phyloP scores from a whole-genome alignment of 495 filamentous ascomycete genomes.

The Daldinia vernicosa region DNA sequence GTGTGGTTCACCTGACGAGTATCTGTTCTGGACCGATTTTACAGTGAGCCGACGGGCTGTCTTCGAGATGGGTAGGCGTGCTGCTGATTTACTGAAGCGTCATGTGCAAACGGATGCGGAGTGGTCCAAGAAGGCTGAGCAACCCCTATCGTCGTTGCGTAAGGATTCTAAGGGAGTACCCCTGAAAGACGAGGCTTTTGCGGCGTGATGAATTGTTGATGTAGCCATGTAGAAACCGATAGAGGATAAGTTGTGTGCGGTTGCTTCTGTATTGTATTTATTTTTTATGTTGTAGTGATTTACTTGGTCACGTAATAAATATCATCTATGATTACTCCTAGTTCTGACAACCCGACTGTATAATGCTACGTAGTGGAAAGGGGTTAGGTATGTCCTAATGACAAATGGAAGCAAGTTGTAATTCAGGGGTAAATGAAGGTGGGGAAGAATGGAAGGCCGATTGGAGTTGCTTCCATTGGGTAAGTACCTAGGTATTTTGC shows the following conservation, averaged over 20 bases:
- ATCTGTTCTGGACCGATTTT: slow-evolving; percentile 51
- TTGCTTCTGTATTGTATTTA: not conserved
- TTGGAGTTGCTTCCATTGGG: not conserved
- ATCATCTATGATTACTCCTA: not conserved
- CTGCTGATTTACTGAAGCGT: slow-evolving; percentile 38
- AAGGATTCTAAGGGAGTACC: slow-evolving; percentile 10
- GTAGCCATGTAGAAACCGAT: not conserved
- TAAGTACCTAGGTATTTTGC: no score
- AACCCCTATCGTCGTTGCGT: slow-evolving; percentile 22
- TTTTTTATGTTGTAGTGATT: not conserved
- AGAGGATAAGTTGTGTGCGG: no score
- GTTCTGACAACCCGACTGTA: not conserved
- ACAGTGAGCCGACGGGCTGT: slow-evolving; percentile 44
- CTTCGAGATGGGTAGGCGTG: slow-evolving; percentile 45
- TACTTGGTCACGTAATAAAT: not conserved
- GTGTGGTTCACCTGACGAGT: slow-evolving; percentile 44
- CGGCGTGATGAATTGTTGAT: not conserved
- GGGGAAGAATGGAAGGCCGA: not conserved
- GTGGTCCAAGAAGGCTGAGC: slow-evolving; percentile 19
- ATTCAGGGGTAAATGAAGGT: not conserved
- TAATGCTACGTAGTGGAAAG: not conserved
- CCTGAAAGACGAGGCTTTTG: not conserved
- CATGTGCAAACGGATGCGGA: slow-evolving; percentile 36
- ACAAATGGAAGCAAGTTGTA: no score
- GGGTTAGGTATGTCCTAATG: not conserved